Percentiles rank a stretch among this genome's conserved stretches.
phyloP scores from a whole-genome alignment of 1,139 yeast species.

The Zygotorulaspora mrakii region DNA sequence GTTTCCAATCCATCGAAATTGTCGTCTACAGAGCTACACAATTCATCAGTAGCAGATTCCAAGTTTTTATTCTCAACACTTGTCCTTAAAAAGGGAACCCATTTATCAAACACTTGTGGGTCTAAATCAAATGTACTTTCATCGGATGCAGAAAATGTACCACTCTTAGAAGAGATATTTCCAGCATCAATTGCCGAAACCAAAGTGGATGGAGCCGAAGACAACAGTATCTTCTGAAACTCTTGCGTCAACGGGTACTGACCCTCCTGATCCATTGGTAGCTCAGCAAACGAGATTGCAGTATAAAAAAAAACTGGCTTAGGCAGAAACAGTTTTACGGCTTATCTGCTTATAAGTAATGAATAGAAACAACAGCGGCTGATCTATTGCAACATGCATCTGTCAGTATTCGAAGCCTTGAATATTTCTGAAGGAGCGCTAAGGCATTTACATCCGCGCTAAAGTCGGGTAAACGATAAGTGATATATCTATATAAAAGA shows the following conservation, averaged over 20 bases:
- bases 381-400: too few species aligned
- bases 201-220: slow-evolving; percentile 19
- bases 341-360: too few species aligned
- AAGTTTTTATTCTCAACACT: slow-evolving; percentile 29
- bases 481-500: too few species aligned
- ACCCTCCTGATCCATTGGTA: slow-evolving; percentile 30
- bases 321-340: too few species aligned
- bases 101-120: slow-evolving; percentile 32
- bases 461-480: too few species aligned
- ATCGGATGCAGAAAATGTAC: slow-evolving; percentile 6
- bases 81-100: slow-evolving; percentile 35
- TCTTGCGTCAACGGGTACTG: slow-evolving; percentile 29
- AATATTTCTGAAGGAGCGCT: too few species aligned
- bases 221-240: slow-evolving; percentile 31
- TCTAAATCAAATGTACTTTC: slow-evolving; percentile 28
- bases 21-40: slow-evolving; percentile 34
- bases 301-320: background rate
- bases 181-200: slow-evolving; percentile 11
- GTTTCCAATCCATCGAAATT: slow-evolving; percentile 35
- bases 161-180: slow-evolving; percentile 1
- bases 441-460: too few species aligned
- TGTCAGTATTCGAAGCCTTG: too few species aligned
- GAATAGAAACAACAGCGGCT: too few species aligned
- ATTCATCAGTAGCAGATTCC: slow-evolving; percentile 27
- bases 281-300: slow-evolving; percentile 1